Percentiles rank a stretch among this genome's conserved stretches.
phyloP scores from a whole-genome alignment of 1,139 yeast species.

The Meyerozyma guilliermondii region DNA sequence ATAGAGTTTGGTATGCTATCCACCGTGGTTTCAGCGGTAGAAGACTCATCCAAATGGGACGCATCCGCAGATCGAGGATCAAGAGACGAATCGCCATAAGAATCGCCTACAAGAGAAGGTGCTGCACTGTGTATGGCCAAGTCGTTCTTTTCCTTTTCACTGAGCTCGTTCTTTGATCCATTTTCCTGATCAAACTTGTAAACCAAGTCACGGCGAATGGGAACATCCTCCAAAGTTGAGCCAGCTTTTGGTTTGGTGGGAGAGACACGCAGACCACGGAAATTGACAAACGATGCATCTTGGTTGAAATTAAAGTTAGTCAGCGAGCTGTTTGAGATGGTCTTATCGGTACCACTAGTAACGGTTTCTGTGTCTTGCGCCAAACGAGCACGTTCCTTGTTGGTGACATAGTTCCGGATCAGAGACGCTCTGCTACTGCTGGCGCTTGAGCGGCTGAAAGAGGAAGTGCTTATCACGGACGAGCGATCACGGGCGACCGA shows the following conservation, averaged over 20 bases:
- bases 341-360: not conserved
- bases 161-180: slow-evolving; percentile 1
- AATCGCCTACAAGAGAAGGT: slow-evolving; percentile 14
- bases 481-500: not conserved
- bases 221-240: slow-evolving; percentile 20
- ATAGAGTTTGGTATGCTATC: slow-evolving; percentile 7
- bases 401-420: not conserved
- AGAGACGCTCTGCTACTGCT: not conserved
- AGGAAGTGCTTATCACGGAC: not conserved
- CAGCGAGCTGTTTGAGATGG: slow-evolving; percentile 1
- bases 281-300: slow-evolving; percentile 5
- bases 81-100: slow-evolving; percentile 13
- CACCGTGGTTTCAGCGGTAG: slow-evolving; percentile 1
- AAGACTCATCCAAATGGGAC: slow-evolving; percentile 3
- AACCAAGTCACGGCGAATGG: slow-evolving; percentile 28
- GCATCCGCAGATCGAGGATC: slow-evolving; percentile 13
- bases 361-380: not conserved
- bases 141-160: slow-evolving; percentile 15
- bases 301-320: slow-evolving; percentile 7
- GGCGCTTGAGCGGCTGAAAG: not conserved
- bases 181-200: slow-evolving; percentile 12
- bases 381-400: not conserved
- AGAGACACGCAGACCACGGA: slow-evolving; percentile 17
- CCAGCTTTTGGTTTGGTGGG: slow-evolving; percentile 17
- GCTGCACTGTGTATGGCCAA: slow-evolving; percentile 9